Conservation (phyloP, 176 grass and related monocot species). For the Carex littledalei region DNA sequence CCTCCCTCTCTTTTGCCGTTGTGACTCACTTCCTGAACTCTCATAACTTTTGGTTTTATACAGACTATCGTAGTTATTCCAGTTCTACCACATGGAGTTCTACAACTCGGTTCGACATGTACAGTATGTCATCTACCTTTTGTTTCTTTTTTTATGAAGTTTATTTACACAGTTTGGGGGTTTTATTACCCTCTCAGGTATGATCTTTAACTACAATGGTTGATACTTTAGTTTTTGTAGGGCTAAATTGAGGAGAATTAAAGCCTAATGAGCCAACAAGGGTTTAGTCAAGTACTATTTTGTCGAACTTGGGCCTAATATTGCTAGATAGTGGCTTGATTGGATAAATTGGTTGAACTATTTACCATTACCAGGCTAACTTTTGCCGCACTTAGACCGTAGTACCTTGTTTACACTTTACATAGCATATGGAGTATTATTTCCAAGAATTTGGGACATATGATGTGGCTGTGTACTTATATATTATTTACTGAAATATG, state of each 20-base stretch:
- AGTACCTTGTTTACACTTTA: neutral
- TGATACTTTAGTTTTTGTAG: neutral
- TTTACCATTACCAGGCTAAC: neutral
- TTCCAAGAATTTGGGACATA: neutral
- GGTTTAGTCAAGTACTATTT: neutral
- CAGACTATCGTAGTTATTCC: conserved; percentile 41
- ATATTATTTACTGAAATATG: neutral
- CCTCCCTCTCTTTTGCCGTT: neutral
- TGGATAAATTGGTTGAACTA: neutral
- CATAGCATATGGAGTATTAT: neutral
- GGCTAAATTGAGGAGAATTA: neutral
- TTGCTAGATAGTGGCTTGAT: neutral
- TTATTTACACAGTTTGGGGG: neutral
- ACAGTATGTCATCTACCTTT: conserved; percentile 23
- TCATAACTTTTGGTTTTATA: conserved; percentile 6
- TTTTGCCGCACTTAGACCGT: neutral
- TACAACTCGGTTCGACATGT: conserved; percentile 37
- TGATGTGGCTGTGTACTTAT: neutral
- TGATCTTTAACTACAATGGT: neutral
- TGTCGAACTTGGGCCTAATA: neutral
- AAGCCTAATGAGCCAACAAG: neutral
- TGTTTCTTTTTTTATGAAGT: neutral
- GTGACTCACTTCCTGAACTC: neutral
- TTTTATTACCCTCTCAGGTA: neutral
- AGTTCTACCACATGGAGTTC: conserved; percentile 38